Evolutionary conservation across 2,329 filamentous ascomycete species (phyloP), one percentile per base, ranked within the genome.

Genomic region (Penicillium verrucosum): DNA sequence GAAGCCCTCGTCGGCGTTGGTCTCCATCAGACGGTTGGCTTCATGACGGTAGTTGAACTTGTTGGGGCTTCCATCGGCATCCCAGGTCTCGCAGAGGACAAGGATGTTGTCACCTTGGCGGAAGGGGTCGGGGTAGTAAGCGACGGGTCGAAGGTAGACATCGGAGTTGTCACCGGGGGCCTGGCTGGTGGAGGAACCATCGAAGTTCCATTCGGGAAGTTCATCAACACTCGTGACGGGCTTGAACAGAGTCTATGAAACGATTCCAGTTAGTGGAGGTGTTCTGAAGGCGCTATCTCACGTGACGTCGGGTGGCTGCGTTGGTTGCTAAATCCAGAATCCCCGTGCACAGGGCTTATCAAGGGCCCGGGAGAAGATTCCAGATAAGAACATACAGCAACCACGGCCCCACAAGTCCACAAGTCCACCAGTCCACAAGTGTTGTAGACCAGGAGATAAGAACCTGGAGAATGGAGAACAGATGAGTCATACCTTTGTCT

Each of bases 11-110:
- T 86, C 81, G 75, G 87, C 87, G 77, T 97, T 87, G 62, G 87
- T 84, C 77, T 94, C 86, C 90, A 97, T 96, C 70, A 97, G 82
- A 77, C 94, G 89, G 73, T 85, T 85, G 71, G 87, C 89, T 72
- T 97, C 93, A 76, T 97, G 89, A 68, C 94, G 90, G 87, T 88
- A 90, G 89, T 99, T 99, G 89, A 85, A 97, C 79, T 96, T 92
- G 87, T 97, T 99, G 78, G 94, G 94, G 62, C 87, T 91, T 73
- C 92, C 92, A 78, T 97, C 92, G 65, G 89, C 82, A 75, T 93
- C 92, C 89, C 91, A 97, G 78, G 90, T 96, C 82, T 97, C 93
- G 74, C 88, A 85, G 71, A 97, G 89, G 70, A 97, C 93, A 68
- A 97, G 86, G 77, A 97, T 89, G 84, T 97, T 97, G 79, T 92